phyloP scores from a whole-genome alignment of 2,329 filamentous ascomycete species.

The Neopestalotiopsis sp. region DNA sequence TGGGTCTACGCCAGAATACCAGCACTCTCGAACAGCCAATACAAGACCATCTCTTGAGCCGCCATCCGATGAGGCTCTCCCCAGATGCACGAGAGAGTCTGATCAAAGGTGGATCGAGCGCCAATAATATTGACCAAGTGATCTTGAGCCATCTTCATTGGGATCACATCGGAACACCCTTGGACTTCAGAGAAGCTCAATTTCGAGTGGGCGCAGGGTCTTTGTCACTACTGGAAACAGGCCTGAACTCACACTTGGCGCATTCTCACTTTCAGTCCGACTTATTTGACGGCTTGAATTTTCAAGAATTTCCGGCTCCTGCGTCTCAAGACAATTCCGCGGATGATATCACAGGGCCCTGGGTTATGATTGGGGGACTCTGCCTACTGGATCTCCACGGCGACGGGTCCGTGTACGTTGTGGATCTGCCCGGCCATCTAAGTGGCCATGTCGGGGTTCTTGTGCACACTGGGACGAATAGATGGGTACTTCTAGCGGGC shows the following conservation, averaged over 20 bases:
- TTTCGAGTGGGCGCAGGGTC: constrained; percentile 59
- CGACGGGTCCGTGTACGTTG: constrained; percentile 51
- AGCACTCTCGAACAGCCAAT: not conserved
- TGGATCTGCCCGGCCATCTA: constrained; percentile 57
- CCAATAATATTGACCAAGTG: constrained; percentile 35
- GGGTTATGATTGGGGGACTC: not conserved
- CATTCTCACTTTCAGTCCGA: constrained; percentile 35
- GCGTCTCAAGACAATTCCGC: constrained; percentile 22
- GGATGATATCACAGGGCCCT: not conserved
- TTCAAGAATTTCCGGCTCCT: constrained; percentile 39
- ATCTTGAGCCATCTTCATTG: constrained; percentile 62
- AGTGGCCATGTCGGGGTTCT: constrained; percentile 58
- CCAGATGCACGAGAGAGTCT: not conserved
- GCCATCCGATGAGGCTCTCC: not conserved
- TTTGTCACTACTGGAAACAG: constrained; percentile 43
- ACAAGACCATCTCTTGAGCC: not conserved
- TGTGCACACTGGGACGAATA: constrained; percentile 41
- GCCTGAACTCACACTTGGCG: constrained; percentile 21
- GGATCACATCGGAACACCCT: constrained; percentile 62
- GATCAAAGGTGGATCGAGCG: not conserved
- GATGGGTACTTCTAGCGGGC: constrained; percentile 56
- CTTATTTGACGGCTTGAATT: constrained; percentile 41
- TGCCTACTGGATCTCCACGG: constrained; percentile 49
- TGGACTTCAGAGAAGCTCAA: constrained; percentile 52
- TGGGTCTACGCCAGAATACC: not conserved